Conservation (phyloP, 78 protist species). For the Ministeria vibrans region DNA sequence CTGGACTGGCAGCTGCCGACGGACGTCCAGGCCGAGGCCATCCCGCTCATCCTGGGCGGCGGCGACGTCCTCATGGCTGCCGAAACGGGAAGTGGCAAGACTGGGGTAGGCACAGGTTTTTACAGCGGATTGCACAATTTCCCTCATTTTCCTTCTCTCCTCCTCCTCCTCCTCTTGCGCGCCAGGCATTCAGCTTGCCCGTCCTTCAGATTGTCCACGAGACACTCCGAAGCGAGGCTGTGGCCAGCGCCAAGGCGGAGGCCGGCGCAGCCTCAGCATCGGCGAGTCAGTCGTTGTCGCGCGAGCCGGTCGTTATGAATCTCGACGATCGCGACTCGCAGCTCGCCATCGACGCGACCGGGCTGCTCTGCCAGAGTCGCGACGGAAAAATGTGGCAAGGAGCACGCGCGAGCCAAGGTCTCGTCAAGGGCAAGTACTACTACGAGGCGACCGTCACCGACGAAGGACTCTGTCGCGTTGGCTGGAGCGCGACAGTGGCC, state of each 20-base stretch:
- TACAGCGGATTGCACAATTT: too few species aligned
- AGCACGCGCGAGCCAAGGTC: slow-evolving; percentile 38
- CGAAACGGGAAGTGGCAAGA: slow-evolving; percentile 74
- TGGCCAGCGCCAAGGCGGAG: background rate
- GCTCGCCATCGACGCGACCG: slow-evolving; percentile 22
- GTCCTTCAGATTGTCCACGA: slow-evolving; percentile 56
- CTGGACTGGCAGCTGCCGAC: slow-evolving; percentile 70
- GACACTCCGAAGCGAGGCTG: background rate
- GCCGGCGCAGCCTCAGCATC: background rate
- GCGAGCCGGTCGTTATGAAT: too few species aligned
- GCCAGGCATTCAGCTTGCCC: slow-evolving; percentile 37
- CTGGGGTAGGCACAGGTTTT: slow-evolving; percentile 44
- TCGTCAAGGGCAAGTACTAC: slow-evolving; percentile 24
- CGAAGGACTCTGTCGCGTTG: slow-evolving; percentile 69
- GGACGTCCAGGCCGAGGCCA: slow-evolving; percentile 47
- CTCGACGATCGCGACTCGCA: background rate
- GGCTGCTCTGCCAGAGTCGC: slow-evolving; percentile 31
- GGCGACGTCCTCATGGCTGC: slow-evolving; percentile 55
- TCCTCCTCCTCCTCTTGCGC: background rate
- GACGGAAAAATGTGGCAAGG: slow-evolving; percentile 37
- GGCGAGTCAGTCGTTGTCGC: too few species aligned
- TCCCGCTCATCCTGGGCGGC: slow-evolving; percentile 27
- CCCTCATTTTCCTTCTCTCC: background rate
- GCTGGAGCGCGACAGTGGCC: slow-evolving; percentile 36
- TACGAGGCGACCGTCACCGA: slow-evolving; percentile 56